phyloP scores from a whole-genome alignment of 768 basidiomycete genomes.

The Trametes gibbosa region DNA sequence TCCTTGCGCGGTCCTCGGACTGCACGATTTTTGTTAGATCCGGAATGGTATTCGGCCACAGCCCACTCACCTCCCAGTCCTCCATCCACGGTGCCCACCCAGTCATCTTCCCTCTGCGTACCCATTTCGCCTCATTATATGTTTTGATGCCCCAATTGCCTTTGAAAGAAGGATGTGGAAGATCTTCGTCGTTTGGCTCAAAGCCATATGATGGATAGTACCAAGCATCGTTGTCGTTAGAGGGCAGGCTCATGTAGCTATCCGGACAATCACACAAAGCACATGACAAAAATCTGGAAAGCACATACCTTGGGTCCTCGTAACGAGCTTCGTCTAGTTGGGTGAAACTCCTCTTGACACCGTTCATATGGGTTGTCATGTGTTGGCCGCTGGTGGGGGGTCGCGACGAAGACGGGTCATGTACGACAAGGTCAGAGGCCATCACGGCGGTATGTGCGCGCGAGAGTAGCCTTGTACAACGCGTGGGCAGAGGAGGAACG shows the following conservation, averaged over 20 bases:
- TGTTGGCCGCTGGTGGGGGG: constrained; percentile 23
- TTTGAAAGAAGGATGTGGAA: constrained; percentile 39
- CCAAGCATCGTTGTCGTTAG: constrained; percentile 74
- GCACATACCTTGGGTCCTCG: constrained; percentile 25
- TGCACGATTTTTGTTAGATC: constrained; percentile 26
- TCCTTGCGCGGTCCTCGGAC: constrained; percentile 82
- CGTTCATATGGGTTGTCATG: constrained; percentile 9
- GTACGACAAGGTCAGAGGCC: constrained; percentile 9
- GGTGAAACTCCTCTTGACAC: constrained; percentile 14
- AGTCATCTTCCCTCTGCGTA: constrained; percentile 76
- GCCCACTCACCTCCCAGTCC: constrained; percentile 83
- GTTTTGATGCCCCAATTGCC: constrained; percentile 89
- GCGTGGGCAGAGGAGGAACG: background rate
- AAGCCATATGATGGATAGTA: constrained; percentile 82
- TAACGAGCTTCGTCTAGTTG: constrained; percentile 25
- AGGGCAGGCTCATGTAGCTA: constrained; percentile 31
- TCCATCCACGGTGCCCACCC: constrained; percentile 83
- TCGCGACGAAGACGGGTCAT: constrained; percentile 20
- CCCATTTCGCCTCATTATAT: constrained; percentile 74
- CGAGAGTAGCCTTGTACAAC: background rate
- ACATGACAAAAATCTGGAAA: background rate
- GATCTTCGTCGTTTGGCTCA: constrained; percentile 56
- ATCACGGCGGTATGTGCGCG: background rate
- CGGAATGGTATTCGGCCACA: background rate
- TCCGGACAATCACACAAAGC: background rate